Base-by-base conservation (phyloP, 345 rosid genomes). In the Ceriops decandra region DNA sequence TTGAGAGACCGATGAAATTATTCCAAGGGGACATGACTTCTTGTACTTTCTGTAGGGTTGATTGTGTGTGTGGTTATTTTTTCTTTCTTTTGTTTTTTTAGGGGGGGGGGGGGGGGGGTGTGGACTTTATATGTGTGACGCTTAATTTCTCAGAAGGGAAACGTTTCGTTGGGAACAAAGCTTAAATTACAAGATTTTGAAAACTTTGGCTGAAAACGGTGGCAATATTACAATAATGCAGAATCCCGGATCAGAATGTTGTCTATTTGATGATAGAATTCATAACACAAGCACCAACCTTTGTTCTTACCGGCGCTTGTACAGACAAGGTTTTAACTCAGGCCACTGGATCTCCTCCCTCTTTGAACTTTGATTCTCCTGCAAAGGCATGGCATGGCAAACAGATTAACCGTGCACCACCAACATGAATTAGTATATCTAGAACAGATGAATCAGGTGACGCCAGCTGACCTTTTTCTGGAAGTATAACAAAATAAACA, bases 261-360 rank as follows among this genome's bases (percentile, higher is more conserved):
- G 58, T 9, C 27, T 22, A n/a, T 54, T 38, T 11, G 46, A 38
- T 38, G 46, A 38, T 0, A 54, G 27, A 15, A 22, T n/a, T 21
- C 58, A 22, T 22, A 54, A 22, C 11, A 3, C 59, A 24, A 24
- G 28, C 28, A 27, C 28, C 26, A 15, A 8, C 16, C 16, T 57
- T 21, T 27, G 27, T 53, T 47, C 57, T 89, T 85, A 90, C 8
- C 98, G 90, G 32, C 97, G 93, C 82, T 92, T 92, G 82, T 92
- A 90, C 57, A 93, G 52, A 74, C 98, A 93, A 68, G 98, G 93
- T 78, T 93, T 93, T 64, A 95, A 70, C 81, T 91, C 90, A 0
- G 97, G 97, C 96, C 97, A 95, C 36, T 78, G 74, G 2, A 87
- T 85, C 66, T 81, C 90, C 76, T 84, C 85, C 74, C 58, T 60